Conservation (phyloP, 192 early-diverging fungal genomes). For the Coemansia sp. region DNA sequence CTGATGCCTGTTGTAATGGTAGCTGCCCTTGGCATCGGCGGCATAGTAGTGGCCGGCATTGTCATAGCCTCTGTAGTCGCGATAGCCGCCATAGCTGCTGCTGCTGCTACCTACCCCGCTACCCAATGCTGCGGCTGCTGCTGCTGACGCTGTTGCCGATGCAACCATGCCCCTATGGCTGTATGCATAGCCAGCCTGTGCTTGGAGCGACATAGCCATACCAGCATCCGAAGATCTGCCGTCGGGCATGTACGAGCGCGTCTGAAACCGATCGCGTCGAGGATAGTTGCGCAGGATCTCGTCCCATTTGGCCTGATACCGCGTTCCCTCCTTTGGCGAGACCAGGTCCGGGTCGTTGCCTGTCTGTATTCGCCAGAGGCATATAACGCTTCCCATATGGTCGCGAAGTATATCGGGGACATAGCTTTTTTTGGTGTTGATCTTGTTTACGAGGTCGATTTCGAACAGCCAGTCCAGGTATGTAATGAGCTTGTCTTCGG, state of each 20-base stretch:
- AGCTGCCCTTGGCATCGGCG: neutral
- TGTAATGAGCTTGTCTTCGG: constrained; percentile 44
- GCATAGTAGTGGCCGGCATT: neutral
- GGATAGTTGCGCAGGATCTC: constrained; percentile 50
- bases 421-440: constrained; percentile 54
- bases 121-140: neutral
- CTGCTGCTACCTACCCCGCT: neutral
- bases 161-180: neutral
- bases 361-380: constrained; percentile 53
- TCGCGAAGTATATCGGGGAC: constrained; percentile 54
- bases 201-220: constrained; percentile 2
- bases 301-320: constrained; percentile 54
- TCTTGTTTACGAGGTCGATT: constrained; percentile 50
- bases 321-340: constrained; percentile 51
- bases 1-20: neutral
- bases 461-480: constrained; percentile 54
- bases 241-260: constrained; percentile 19
- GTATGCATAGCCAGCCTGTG: neutral
- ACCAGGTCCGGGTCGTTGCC: constrained; percentile 45
- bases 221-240: neutral
- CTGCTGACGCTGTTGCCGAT: neutral
- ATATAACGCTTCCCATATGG: constrained; percentile 53
- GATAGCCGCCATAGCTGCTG: constrained; percentile 1
- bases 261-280: constrained; percentile 39
- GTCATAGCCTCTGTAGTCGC: constrained; percentile 5